These are phyloP conservation scores for Gillenia trifoliata DNA, from an alignment of 306 rosid species.

Conservation along the genomic window DNA sequence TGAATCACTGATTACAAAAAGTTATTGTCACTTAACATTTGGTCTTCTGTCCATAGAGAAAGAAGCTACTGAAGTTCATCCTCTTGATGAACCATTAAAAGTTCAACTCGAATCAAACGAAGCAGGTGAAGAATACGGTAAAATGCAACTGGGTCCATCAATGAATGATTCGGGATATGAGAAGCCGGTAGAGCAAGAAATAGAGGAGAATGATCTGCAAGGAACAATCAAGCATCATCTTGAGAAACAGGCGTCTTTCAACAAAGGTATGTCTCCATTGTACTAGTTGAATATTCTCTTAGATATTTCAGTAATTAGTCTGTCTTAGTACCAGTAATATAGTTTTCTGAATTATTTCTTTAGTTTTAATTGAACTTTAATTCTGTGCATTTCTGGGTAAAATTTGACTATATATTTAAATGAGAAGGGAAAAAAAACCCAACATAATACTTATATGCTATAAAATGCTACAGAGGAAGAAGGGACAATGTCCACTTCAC, in stretches of 20 bases:
- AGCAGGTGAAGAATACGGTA: conserved; percentile 15
- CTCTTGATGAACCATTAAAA: conserved; percentile 23
- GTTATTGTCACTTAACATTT: neutral
- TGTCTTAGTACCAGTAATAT: neutral
- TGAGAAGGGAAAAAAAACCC: neutral
- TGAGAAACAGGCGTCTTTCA: conserved; percentile 31
- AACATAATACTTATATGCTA: neutral
- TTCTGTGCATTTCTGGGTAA: neutral
- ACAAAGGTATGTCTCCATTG: conserved; percentile 37
- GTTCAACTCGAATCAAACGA: conserved; percentile 20
- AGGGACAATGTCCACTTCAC: conserved; percentile 15
- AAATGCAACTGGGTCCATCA: conserved; percentile 15
- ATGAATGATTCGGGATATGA: conserved; percentile 15
- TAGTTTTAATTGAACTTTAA: neutral
- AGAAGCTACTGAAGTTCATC: conserved; percentile 31
- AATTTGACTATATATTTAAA: neutral
- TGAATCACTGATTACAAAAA: neutral
- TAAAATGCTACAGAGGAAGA: conserved; percentile 40
- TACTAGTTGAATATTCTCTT: neutral
- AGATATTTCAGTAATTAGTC: neutral
- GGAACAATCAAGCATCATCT: conserved; percentile 25
- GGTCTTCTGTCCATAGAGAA: conserved; percentile 22
- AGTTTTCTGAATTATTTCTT: neutral
- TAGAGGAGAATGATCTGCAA: conserved; percentile 18
- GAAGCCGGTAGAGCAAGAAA: conserved; percentile 19